phyloP scores from a whole-genome alignment of 2,329 filamentous ascomycete genomes.

The Dothistroma septosporum region DNA sequence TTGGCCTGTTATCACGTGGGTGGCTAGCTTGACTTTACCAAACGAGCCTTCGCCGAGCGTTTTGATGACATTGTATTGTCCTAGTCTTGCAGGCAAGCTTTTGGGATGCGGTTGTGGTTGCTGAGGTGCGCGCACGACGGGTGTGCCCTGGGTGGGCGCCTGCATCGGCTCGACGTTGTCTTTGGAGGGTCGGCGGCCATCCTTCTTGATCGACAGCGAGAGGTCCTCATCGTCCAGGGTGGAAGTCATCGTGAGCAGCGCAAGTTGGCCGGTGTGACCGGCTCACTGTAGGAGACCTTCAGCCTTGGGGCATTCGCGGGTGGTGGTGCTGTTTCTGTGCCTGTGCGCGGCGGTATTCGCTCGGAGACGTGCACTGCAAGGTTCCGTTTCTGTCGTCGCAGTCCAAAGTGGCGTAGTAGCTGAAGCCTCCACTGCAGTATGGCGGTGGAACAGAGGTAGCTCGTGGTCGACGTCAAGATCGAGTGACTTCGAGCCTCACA shows the following conservation, averaged over 20 bases:
- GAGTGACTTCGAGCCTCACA: neutral
- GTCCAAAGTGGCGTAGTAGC: neutral
- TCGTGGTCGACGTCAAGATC: neutral
- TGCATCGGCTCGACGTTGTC: constrained; percentile 31
- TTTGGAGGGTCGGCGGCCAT: constrained; percentile 27
- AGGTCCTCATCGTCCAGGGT: constrained; percentile 41
- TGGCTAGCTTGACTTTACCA: constrained; percentile 95
- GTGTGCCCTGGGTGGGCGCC: constrained; percentile 24
- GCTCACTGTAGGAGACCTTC: constrained; percentile 1
- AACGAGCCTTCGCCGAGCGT: constrained; percentile 96
- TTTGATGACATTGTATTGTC: constrained; percentile 84
- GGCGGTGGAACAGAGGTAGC: neutral
- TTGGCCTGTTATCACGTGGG: constrained; percentile 86
- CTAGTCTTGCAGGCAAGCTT: constrained; percentile 56
- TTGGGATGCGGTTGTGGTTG: constrained; percentile 36
- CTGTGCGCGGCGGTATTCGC: too few species aligned
- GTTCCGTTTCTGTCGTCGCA: neutral
- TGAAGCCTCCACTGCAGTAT: neutral
- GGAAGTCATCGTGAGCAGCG: constrained; percentile 33
- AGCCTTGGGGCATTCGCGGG: neutral
- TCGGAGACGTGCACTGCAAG: too few species aligned
- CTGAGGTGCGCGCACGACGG: constrained; percentile 23
- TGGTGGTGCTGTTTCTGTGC: neutral
- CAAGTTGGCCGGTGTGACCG: constrained; percentile 14
- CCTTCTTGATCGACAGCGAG: constrained; percentile 36